phyloP scores from a whole-genome alignment of 345 rosid species.

The Bruguiera sexangula region DNA sequence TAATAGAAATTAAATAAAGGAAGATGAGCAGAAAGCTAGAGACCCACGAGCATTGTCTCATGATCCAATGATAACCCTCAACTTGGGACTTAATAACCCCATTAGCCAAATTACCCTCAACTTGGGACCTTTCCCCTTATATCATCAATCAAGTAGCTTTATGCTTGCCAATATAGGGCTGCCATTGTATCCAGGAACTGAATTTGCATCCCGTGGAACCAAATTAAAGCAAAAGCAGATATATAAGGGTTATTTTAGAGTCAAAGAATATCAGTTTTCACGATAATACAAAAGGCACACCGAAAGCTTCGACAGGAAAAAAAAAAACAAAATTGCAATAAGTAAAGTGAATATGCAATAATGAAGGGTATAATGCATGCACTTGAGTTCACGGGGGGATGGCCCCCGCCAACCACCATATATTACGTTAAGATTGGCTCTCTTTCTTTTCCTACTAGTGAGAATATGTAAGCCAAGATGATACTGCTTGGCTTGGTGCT shows the following conservation, averaged over 20 bases:
- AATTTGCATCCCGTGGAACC: background rate
- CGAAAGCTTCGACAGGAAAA: slow-evolving; percentile 14
- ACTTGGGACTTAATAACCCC: slow-evolving; percentile 18
- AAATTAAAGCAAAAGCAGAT: background rate
- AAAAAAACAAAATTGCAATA: background rate
- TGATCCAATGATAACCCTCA: slow-evolving; percentile 44
- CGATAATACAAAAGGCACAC: background rate
- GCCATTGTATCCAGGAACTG: background rate
- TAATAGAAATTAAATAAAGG: background rate
- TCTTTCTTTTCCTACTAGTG: slow-evolving; percentile 13
- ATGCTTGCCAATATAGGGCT: background rate
- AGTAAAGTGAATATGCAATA: slow-evolving; percentile 20
- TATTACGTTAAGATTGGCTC: slow-evolving; percentile 28
- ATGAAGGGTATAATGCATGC: slow-evolving; percentile 29
- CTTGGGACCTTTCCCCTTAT: slow-evolving; percentile 11
- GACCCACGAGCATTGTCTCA: slow-evolving; percentile 48
- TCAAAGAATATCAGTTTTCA: background rate
- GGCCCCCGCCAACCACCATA: slow-evolving; percentile 30
- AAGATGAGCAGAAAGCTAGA: slow-evolving; percentile 18
- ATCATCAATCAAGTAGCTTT: background rate
- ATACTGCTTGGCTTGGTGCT: background rate
- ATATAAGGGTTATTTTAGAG: background rate
- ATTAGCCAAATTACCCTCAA: slow-evolving; percentile 25
- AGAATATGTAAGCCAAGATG: slow-evolving; percentile 5
- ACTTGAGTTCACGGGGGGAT: slow-evolving; percentile 28